phyloP scores from a whole-genome alignment of 768 basidiomycete species.

The Russula emetica region DNA sequence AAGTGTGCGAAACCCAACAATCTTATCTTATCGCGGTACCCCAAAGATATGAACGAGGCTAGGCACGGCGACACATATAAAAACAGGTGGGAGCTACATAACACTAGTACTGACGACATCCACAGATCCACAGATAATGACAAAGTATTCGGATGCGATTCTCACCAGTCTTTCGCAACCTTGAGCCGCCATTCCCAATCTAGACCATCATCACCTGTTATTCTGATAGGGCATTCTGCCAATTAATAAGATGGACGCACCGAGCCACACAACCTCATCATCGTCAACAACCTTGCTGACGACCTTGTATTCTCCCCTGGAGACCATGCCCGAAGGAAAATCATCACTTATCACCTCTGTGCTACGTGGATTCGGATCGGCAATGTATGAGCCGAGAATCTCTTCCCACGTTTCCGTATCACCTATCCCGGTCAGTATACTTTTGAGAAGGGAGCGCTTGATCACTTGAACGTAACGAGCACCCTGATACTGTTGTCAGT shows the following conservation, averaged over 20 bases:
- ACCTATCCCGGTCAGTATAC: constrained; percentile 38
- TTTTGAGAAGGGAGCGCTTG: constrained; percentile 70
- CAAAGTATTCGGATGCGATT: constrained; percentile 6
- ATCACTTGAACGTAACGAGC: constrained; percentile 87
- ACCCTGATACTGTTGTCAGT: constrained; percentile 44
- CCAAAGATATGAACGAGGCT: no score
- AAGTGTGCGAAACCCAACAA: not conserved
- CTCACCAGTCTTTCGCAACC: constrained; percentile 86
- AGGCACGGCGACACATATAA: not conserved
- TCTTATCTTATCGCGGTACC: constrained; percentile 24
- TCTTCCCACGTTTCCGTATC: constrained; percentile 72
- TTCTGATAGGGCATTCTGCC: not conserved
- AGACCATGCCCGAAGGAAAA: constrained; percentile 72
- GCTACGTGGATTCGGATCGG: constrained; percentile 59
- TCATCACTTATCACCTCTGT: constrained; percentile 74
- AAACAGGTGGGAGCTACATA: constrained; percentile 16
- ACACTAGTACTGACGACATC: constrained; percentile 15
- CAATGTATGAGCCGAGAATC: constrained; percentile 94
- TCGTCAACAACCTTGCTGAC: constrained; percentile 84
- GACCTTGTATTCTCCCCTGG: constrained; percentile 75
- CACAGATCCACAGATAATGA: constrained; percentile 30
- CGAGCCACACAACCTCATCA: constrained; percentile 73
- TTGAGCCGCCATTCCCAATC: constrained; percentile 92
- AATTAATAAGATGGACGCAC: constrained; percentile 41
- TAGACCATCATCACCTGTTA: constrained; percentile 30